Evolutionary conservation across 106 monocot genomes (phyloP), one percentile per base, ranked within the genome.

Genomic region (Dendrobium chrysotoxum): DNA sequence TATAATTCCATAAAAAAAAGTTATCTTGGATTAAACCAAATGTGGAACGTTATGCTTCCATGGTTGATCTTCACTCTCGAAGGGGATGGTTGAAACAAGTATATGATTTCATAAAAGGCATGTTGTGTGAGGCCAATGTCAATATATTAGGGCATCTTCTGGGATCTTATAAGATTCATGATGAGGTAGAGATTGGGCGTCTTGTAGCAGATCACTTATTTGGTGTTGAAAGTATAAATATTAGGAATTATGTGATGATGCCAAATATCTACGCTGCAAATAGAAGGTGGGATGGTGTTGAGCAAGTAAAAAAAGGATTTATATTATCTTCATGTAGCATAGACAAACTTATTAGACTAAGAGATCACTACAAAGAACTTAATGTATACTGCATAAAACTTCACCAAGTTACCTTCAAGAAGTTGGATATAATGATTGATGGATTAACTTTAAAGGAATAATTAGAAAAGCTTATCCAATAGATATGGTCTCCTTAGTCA

Each of bases 231-330:
- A 82, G 30, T 1, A 80, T 23, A 83, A 85, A 91, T 44, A 80
- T 89, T 28, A 91, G 94, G 30, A 91, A 89, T 58, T 91, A 89
- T 78, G 88, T 91, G 35, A 83, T 89, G 38, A 88, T 94, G 91
- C 91, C 89, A 16, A 94, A 94, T 30, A 94, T 94, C 12, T 94
- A 88, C 82, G 91, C 91, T 13, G 89, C 91, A 7, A 85, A 83
- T 57, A 83, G 76, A 81, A 89, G 53, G 7, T 94, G 94, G 91
- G 88, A 91, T 73, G 79, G 85, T 21, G 91, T 94, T 47, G 94
- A 91, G 82, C 65, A 83, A n/a, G 79, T 94, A 17, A 80, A 91
- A n/a, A n/a, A 58, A 78, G 67, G 40, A 47, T 89, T 12, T 50
- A 1, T 13, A 50, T 50, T 12, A n/a, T n/a, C n/a, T n/a, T n/a